Base-by-base conservation (phyloP, 768 basidiomycete genomes). In the Gymnopilus junonius region DNA sequence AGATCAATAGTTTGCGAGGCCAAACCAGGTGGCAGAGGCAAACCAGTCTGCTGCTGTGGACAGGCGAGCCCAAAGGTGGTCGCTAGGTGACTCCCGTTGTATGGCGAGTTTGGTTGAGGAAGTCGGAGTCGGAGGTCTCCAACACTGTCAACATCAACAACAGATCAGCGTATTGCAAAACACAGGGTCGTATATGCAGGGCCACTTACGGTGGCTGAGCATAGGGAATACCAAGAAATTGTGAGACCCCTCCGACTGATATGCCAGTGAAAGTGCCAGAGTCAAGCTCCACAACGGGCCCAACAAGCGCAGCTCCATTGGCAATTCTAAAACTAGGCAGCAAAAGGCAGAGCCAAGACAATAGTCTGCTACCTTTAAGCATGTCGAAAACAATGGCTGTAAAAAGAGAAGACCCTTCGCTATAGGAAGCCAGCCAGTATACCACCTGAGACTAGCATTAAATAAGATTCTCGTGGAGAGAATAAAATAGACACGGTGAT, bases 191-290 rank as follows among this genome's bases (percentile, higher is more conserved):
- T 0, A 37, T 31, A n/a, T n/a, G n/a, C n/a, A n/a, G 23, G 17
- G 23, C 0, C 12, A 70, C 82, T 67, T 62, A 87, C 86, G 85
- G 85, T 14, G 86, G 81, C 67, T 80, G 64, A n/a, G 84, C 86
- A 60, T 82, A 87, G 0, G 85, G 86, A 25, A 88, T 85, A 1
- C 85, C 84, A 3, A 84, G 69, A 67, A 84, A 88, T 61, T 77
- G 75, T 8, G 77, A 70, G 7, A 76, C 69, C 0, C 62, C 61
- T 2, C 78, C 77, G n/a, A 69, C 71, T 2, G 71, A 67, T n/a
- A 63, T 69, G 14, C 86, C 86, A n/a, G 75, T 76, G 71, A 86
- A 79, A 0, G 78, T 83, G 4, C 77, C 85, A 39, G 73, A 64
- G 65, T 83, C 82, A 42, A 85, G 57, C 43, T 63, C 59, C 4